Evolutionary conservation across 495 filamentous ascomycete genomes (phyloP).

Genomic region (Hypoxylon rickii): DNA sequence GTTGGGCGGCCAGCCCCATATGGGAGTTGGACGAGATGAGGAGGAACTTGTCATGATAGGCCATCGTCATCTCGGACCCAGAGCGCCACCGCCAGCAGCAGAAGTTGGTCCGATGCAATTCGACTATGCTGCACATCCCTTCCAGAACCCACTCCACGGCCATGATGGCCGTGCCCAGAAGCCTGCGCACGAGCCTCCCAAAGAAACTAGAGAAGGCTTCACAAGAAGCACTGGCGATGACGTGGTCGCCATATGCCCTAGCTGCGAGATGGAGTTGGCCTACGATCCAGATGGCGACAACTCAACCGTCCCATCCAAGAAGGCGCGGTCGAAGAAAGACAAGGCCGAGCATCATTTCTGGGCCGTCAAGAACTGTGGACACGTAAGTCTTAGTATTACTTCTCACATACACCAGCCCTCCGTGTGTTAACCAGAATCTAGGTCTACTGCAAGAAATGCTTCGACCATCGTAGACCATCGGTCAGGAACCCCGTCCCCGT

Average conservation of each 20-base stretch:
- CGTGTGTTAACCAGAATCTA: slow-evolving; percentile 22
- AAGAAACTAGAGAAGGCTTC: slow-evolving; percentile 45
- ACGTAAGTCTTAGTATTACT: slow-evolving; percentile 40
- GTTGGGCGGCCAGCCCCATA: not conserved
- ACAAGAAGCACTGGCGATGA: slow-evolving; percentile 48
- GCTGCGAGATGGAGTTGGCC: slow-evolving; percentile 51
- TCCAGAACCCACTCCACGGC: not conserved
- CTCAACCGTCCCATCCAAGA: slow-evolving; percentile 40
- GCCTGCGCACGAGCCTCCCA: slow-evolving; percentile 41
- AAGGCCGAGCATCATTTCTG: slow-evolving; percentile 55
- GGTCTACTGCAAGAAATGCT: slow-evolving; percentile 55
- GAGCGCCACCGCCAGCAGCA: slow-evolving; percentile 5
- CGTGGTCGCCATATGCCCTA: slow-evolving; percentile 47
- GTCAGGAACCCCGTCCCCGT: slow-evolving; percentile 23
- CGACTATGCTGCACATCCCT: slow-evolving; percentile 27
- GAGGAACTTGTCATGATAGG: slow-evolving; percentile 20
- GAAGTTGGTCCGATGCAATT: too few relatives aligned
- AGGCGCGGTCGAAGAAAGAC: slow-evolving; percentile 45
- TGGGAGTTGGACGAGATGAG: slow-evolving; percentile 1
- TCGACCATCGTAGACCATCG: slow-evolving; percentile 41
- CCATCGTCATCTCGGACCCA: not conserved
- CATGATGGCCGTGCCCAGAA: slow-evolving; percentile 27
- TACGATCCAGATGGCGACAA: slow-evolving; percentile 46
- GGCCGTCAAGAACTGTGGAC: slow-evolving; percentile 55
- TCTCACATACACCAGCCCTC: not conserved